phyloP scores from a whole-genome alignment of 2,329 filamentous ascomycete genomes.

The Diaporthe citrichinensis region DNA sequence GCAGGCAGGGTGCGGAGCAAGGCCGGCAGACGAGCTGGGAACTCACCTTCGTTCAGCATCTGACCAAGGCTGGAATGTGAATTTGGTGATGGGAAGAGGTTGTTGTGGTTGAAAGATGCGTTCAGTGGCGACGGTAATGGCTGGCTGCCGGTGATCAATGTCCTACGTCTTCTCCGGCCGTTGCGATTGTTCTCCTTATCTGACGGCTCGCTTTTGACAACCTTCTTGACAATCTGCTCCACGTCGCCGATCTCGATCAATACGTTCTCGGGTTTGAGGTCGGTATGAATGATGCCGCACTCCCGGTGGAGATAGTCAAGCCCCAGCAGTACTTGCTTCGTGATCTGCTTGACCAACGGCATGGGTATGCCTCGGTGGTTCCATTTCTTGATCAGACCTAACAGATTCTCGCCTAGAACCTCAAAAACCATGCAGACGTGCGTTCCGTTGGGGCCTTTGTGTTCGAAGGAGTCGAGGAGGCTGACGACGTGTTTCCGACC shows the following conservation, averaged over 20 bases:
- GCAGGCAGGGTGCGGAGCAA: constrained; percentile 8
- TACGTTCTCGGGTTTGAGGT: constrained; percentile 97
- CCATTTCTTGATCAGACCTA: constrained; percentile 98
- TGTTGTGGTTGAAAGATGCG: constrained; percentile 86
- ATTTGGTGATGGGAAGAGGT: constrained; percentile 75
- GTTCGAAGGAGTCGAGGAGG: constrained; percentile 95
- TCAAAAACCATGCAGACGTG: constrained; percentile 99
- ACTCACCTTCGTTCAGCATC: constrained; percentile 83
- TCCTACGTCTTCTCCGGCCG: constrained; percentile 88
- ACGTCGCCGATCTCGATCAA: constrained; percentile 99
- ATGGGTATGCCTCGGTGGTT: constrained; percentile 98
- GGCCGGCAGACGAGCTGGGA: constrained; percentile 4
- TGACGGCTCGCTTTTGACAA: constrained; percentile 83
- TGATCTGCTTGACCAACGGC: constrained; percentile 97
- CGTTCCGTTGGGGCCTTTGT: constrained; percentile 95
- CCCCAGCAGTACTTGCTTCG: constrained; percentile 95
- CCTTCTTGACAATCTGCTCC: constrained; percentile 97
- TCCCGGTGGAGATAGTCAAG: constrained; percentile 97
- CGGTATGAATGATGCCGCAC: constrained; percentile 98
- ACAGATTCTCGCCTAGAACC: constrained; percentile 92
- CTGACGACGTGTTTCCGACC: constrained; percentile 96
- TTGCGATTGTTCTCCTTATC: constrained; percentile 94
- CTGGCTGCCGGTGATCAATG: constrained; percentile 96
- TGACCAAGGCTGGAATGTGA: constrained; percentile 85
- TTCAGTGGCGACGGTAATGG: constrained; percentile 95